Evolutionary conservation across 345 rosid species (phyloP), one percentile per base, ranked within the genome.

Genomic region (Gossypium thurberi): DNA sequence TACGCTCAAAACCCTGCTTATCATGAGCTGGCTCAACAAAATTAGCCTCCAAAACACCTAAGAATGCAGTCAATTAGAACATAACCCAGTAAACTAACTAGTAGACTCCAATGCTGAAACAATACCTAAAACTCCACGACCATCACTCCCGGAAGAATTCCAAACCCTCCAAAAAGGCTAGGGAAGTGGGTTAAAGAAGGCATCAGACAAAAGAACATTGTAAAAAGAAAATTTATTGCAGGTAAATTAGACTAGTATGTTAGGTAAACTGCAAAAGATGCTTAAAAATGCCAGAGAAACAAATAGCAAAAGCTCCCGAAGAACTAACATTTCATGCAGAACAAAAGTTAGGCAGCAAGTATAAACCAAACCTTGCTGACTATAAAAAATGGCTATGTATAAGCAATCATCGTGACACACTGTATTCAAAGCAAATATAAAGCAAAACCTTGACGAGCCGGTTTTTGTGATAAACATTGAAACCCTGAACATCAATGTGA

Each of bases 91-190:
- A 13, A 65, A 64, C 56, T 21, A 59, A 74, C 28, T 2, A 72
- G 15, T 46, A 42, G 59, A 58, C 40, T 75, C 76, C 37, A 71
- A 66, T 55, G 48, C 62, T 18, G 59, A 70, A 72, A 50, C 1
- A 51, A 65, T 75, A 93, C 98, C 98, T 82, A 93, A 87, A 61
- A 94, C 96, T 21, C 98, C 98, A 73, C 98, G 97, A 55, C 98
- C 98, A 82, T 85, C 91, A 84, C 97, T 90, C 69, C 92, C 97
- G 8, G 97, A n/a, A 60, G 98, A 82, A 84, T 90, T 91, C 98
- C 98, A 93, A 62, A 93, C 86, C 90, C 98, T 93, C 98, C 97
- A 93, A 82, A 93, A 93, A 65, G 97, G 98, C 98, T 94, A 85
- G 70, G 61, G 78, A 76, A 66, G 60, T 8, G 25, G 48, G 25